These are phyloP conservation scores for Metschnikowia cubensis DNA, from an alignment of 805 yeast genomes.

Conservation along the genomic window DNA sequence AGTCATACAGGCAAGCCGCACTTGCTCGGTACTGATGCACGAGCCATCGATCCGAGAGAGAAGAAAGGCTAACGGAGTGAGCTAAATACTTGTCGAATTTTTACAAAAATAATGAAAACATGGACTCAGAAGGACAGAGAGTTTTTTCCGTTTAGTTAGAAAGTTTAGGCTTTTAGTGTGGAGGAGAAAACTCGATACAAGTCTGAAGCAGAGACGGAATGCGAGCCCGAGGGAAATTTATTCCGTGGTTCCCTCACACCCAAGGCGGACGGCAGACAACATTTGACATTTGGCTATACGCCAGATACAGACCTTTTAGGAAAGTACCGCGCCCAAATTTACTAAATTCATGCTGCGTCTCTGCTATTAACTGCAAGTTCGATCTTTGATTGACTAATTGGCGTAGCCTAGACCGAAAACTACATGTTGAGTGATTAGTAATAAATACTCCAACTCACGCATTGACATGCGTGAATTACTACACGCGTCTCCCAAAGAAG, in stretches of 20 bases:
- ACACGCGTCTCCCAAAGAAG: too few relatives aligned
- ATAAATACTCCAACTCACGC: background rate
- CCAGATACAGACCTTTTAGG: background rate
- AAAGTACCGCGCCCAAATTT: background rate
- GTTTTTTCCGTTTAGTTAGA: conserved; percentile 2
- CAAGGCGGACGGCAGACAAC: background rate
- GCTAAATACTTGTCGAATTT: too few relatives aligned
- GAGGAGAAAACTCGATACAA: background rate
- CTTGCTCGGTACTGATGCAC: background rate
- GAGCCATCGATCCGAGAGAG: background rate
- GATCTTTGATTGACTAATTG: background rate
- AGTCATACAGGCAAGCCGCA: background rate
- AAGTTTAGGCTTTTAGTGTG: too few relatives aligned
- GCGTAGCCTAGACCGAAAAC: background rate
- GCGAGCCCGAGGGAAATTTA: background rate
- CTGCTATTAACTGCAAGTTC: background rate
- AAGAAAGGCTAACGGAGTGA: background rate
- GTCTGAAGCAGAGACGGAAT: background rate
- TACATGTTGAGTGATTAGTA: background rate
- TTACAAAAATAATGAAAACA: background rate
- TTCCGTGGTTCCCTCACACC: background rate
- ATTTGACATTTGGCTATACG: background rate
- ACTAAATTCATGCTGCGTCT: background rate
- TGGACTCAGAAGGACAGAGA: background rate
- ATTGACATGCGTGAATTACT: background rate